Base-by-base conservation (phyloP, 305 asterid genomes). In the Rubia tinctorum region DNA sequence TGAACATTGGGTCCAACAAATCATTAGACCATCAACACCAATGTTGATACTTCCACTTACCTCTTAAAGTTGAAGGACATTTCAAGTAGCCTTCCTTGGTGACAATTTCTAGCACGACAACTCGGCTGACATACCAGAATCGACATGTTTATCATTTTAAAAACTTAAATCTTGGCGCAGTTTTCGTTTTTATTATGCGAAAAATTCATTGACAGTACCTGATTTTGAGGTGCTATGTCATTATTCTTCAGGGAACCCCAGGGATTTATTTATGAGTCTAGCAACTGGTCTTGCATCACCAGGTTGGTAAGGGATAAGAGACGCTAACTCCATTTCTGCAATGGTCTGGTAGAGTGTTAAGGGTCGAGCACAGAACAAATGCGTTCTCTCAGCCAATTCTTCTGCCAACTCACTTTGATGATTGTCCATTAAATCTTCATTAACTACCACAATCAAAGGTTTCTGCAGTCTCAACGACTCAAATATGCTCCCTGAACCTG, bases 401-500 rank as follows among this genome's bases (percentile, higher is more conserved):
- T 94, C 97, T 25, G 98, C 97, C 47, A 94, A 81, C 82, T 95
- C 98, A 2, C 89, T 86, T 78, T 95, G 99, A 83, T 92, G 99
- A 76, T 95, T 95, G 86, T 95, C 99, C 99, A 95, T 95, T 58
- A 95, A 83, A 83, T 92, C 96, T 82, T 90, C 97, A 43, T 95
- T 95, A 8, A 90, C 98, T 8, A 90, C 98, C 71, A 95, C 96
- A 27, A 90, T 86, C 79, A 93, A 81, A 18, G 97, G 96, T 80
- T 88, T 93, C 37, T 82, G 80, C 60, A 88, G 81, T 43, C 82
- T 80, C 73, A 93, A 67, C 8, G 96, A 82, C 91, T 93, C 98
- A 77, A 93, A 93, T 86, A 93, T 91, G 88, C 97, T 93, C 56
- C 98, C 99, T 13, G 99, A 95, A 73, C 99, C 98, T 92, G 88